phyloP scores from a whole-genome alignment of 768 basidiomycete species.

The Termitomyces sp. region DNA sequence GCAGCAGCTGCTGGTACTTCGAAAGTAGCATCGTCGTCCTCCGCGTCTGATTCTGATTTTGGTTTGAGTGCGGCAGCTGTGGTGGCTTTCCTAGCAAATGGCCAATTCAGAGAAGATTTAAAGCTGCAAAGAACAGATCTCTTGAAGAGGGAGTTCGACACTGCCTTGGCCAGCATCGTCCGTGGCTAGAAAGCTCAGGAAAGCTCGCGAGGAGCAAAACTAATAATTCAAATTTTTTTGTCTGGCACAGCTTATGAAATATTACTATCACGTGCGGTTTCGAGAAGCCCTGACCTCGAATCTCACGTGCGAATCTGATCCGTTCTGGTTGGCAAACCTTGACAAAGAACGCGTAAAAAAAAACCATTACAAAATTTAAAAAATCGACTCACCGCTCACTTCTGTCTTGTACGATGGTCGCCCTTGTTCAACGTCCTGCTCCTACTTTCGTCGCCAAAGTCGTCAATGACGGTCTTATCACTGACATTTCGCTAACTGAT shows the following conservation, averaged over 20 bases:
- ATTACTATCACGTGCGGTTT: background rate
- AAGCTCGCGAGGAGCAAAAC: background rate
- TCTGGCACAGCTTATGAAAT: background rate
- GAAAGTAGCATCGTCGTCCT: constrained; percentile 7
- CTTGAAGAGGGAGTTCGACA: constrained; percentile 13
- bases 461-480: constrained; percentile 75
- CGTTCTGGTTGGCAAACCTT: background rate
- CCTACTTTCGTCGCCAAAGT: constrained; percentile 75
- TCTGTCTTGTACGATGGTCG: constrained; percentile 38
- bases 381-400: constrained; percentile 1
- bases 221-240: background rate
- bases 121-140: constrained; percentile 7
- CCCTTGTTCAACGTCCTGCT: constrained; percentile 79
- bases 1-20: constrained; percentile 27
- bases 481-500: constrained; percentile 69
- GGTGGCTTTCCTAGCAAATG: constrained; percentile 35
- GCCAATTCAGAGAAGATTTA: constrained; percentile 7
- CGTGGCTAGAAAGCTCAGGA: background rate
- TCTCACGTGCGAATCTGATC: background rate
- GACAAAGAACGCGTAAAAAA: constrained; percentile 23
- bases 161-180: constrained; percentile 23
- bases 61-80: constrained; percentile 41
- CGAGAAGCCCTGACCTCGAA: no score
- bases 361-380: constrained; percentile 10
- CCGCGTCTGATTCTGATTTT: constrained; percentile 6